Evolutionary conservation across 2,329 filamentous ascomycete genomes (phyloP).

Genomic region (Leptodontidium sp.): DNA sequence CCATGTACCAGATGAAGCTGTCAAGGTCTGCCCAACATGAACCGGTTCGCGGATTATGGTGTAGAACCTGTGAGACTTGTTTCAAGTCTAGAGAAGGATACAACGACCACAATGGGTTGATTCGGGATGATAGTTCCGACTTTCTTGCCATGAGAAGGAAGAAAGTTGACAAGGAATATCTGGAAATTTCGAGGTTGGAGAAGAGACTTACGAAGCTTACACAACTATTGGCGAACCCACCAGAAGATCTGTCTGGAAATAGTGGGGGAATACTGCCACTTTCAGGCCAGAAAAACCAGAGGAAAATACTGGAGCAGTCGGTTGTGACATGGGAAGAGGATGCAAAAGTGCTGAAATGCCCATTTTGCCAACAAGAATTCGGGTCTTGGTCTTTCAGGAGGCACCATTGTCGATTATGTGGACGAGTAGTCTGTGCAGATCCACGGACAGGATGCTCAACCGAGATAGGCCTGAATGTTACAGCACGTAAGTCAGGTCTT

Average conservation of each 20-base stretch:
- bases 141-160: constrained; percentile 78
- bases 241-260: constrained; percentile 67
- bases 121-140: constrained; percentile 74
- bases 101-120: constrained; percentile 81
- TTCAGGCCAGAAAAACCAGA: constrained; percentile 74
- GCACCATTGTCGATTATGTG: constrained; percentile 95
- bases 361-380: constrained; percentile 96
- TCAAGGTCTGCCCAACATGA: constrained; percentile 90
- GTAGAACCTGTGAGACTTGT: constrained; percentile 96
- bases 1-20: constrained; percentile 99
- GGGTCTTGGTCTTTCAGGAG: constrained; percentile 90
- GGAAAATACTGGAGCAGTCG: constrained; percentile 87
- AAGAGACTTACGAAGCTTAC: constrained; percentile 93
- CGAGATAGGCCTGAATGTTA: constrained; percentile 82
- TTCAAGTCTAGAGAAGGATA: constrained; percentile 97
- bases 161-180: constrained; percentile 81
- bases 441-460: constrained; percentile 82
- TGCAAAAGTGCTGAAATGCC: constrained; percentile 78
- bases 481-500: constrained; percentile 60
- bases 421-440: constrained; percentile 92
- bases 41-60: constrained; percentile 90
- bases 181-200: constrained; percentile 90
- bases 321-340: constrained; percentile 97
- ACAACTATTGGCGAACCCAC: constrained; percentile 78
- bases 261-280: constrained; percentile 61